Base-by-base conservation (phyloP, 768 basidiomycete species). In the Suillus americanus region DNA sequence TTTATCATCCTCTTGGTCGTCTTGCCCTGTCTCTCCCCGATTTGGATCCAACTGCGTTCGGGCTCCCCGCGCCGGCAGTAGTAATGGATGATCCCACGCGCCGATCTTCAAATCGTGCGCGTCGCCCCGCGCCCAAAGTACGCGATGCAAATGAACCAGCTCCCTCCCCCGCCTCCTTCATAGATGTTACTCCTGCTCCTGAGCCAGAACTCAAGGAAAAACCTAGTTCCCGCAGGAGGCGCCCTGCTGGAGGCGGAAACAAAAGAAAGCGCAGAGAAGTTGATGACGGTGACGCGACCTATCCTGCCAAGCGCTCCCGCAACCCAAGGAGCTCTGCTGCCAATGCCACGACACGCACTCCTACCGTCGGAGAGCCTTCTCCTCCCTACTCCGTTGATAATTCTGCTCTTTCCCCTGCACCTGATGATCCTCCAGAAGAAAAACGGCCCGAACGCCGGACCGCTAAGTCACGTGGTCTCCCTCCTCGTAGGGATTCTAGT, bases 231-330 rank as follows among this genome's bases (percentile, higher is more conserved):
- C 81, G 85, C 56, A 85, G 85, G 74, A 80, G 78, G 63, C 75
- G 75, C 7, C 33, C 53, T 28, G 79, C 72, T 73, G 79, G 64
- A 57, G 80, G 80, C 3, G 81, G 80, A 33, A 80, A 77, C 16
- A 88, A 86, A 72, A 79, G 89, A 62, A 87, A 83, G 71, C 79
- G 88, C 25, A 86, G 79, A 70, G 87, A 88, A 38, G 74, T 71
- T 8, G 88, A 89, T 51, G 87, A 89, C 54, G 84, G 83, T 14
- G 88, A 90, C 66, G 81, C 84, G 1, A 83, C 85, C n/a, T 90
- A 89, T 70, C 88, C 89, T n/a, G 86, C 88, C 13, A 90, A 89
- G 75, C 82, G 87, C 30, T 80, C 86, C 23, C 83, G 89, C 33
- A 78, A 82, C 62, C 82, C 86, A 7, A 77, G 89, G 65, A 81